Percentiles rank a stretch among this genome's conserved stretches.
Conservation (phyloP, 108 stramenopile species). For the Aurantiochytrium sp. region DNA sequence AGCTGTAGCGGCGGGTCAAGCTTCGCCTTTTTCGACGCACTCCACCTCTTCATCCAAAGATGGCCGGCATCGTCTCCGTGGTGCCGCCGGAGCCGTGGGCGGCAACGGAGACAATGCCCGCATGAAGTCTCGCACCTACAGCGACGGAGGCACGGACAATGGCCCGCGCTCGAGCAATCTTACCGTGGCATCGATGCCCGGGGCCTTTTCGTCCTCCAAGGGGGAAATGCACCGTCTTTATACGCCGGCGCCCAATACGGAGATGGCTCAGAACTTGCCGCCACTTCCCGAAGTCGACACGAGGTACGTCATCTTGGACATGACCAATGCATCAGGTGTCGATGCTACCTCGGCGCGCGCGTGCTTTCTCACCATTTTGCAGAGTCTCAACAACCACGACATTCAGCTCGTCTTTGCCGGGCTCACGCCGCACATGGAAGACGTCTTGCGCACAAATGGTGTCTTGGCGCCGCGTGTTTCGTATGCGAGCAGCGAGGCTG, state of each 20-base stretch:
- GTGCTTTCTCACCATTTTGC: conserved; percentile 46
- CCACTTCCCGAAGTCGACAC: neutral
- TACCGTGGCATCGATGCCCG: neutral
- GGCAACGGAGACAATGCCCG: neutral
- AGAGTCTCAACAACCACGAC: conserved; percentile 16
- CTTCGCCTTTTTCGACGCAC: neutral
- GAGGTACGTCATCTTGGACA: conserved; percentile 9
- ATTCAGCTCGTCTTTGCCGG: conserved; percentile 37
- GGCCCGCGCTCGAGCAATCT: neutral
- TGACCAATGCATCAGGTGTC: conserved; percentile 23
- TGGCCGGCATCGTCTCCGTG: neutral
- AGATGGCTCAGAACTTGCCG: neutral
- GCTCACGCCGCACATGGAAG: neutral
- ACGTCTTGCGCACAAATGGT: neutral
- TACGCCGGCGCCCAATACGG: neutral
- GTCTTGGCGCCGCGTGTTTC: neutral
- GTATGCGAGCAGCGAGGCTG: neutral
- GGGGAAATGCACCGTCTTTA: neutral
- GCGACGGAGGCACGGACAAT: neutral
- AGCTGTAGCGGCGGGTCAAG: too few species aligned
- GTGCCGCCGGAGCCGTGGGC: neutral
- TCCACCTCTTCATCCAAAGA: neutral
- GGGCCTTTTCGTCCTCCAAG: neutral
- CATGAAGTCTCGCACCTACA: neutral
- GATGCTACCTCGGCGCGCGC: conserved; percentile 52